These are phyloP conservation scores for Canna indica DNA, from an alignment of 176 grass and related monocot species.

Conservation along the genomic window DNA sequence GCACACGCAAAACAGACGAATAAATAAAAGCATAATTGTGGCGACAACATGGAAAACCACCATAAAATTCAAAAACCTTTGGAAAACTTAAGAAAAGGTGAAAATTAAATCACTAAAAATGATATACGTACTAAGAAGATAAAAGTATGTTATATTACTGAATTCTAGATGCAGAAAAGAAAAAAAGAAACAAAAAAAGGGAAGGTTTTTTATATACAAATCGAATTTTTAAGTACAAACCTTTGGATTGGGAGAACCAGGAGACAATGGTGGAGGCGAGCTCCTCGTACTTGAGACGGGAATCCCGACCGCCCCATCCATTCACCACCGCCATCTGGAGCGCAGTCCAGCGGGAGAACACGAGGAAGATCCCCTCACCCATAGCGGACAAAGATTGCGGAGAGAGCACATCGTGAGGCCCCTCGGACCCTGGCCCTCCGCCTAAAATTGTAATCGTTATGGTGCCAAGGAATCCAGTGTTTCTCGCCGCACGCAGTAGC, in stretches of 20 bases:
- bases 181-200: neutral
- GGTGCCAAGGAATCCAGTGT: too few relatives aligned
- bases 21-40: too few relatives aligned
- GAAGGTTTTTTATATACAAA: neutral
- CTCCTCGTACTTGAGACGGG: conserved; percentile 49
- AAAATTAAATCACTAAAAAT: too few relatives aligned
- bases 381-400: conserved; percentile 24
- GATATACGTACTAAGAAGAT: too few relatives aligned
- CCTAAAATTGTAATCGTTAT: too few relatives aligned
- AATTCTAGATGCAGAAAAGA: too few relatives aligned
- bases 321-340: conserved; percentile 85
- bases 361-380: conserved; percentile 45
- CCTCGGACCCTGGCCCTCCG: neutral
- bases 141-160: too few relatives aligned
- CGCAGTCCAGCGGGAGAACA: conserved; percentile 66
- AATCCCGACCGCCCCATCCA: conserved; percentile 64
- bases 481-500: too few relatives aligned
- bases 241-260: conserved; percentile 52
- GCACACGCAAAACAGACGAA: too few relatives aligned
- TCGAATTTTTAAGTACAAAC: conserved; percentile 17
- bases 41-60: too few relatives aligned
- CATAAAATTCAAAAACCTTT: too few relatives aligned
- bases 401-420: conserved; percentile 26
- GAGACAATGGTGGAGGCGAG: conserved; percentile 39
- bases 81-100: too few relatives aligned